phyloP scores from a whole-genome alignment of 176 grass and related monocot genomes.

The Urochloa ruziziensis region DNA sequence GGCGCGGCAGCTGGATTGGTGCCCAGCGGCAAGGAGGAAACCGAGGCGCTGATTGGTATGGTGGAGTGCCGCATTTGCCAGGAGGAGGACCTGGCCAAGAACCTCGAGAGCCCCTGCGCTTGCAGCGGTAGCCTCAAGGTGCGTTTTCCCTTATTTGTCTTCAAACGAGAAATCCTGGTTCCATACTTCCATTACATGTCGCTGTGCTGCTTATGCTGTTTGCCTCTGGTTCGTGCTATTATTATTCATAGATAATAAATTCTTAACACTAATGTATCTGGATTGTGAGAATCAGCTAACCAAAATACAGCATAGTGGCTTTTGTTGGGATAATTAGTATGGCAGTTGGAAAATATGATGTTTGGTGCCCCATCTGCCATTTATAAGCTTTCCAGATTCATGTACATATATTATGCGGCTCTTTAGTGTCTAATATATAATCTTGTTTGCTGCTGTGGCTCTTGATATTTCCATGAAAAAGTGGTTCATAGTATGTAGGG shows the following conservation, averaged over 20 bases:
- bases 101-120: conserved; percentile 84
- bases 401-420: not conserved
- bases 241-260: not conserved
- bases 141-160: not conserved
- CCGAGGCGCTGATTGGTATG: conserved; percentile 59
- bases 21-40: conserved; percentile 29
- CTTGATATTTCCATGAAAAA: conserved; percentile 19
- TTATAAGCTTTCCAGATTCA: not conserved
- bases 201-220: not conserved
- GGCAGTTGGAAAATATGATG: not conserved
- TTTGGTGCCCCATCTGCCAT: not conserved
- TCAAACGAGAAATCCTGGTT: not conserved
- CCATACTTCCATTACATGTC: not conserved
- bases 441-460: conserved; percentile 14
- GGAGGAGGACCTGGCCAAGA: conserved; percentile 77
- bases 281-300: not conserved
- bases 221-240: not conserved
- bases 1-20: conserved; percentile 15
- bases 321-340: not conserved
- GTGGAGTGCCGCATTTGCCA: conserved; percentile 97
- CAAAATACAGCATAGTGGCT: not conserved
- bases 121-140: conserved; percentile 93
- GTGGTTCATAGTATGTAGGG: not conserved
- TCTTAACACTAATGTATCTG: not conserved
- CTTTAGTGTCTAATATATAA: not conserved